Base-by-base conservation (phyloP, 2,329 filamentous ascomycete species). In the Claviceps spartinae region DNA sequence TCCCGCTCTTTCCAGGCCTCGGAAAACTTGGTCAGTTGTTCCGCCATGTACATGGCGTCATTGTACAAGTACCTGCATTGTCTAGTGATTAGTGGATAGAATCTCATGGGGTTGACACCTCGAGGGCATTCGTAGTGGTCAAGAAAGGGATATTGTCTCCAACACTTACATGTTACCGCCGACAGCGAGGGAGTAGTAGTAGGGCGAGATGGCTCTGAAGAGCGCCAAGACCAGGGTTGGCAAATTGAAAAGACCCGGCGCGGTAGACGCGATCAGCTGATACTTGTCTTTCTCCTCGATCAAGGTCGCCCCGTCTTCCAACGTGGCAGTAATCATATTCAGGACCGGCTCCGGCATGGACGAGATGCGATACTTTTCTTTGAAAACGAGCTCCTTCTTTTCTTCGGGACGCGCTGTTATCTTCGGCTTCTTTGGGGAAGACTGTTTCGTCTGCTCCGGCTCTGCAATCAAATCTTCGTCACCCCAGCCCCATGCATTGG, bases 351-450 rank as follows among this genome's bases (percentile, higher is more conserved):
- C 83, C 0, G 93, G 91, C 65, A 96, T 85, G 2, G 86, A 85
- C 0, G 91, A 96, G 49, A 95, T 86, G 54, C 83, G 86, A 65
- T 95, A 98, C 1, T 78, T 86, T 68, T 98, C 93, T 55, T 77
- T 85, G 45, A 97, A 69, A 0, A 86, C 85, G 54, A 97, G 70
- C 62, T 93, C 85, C 52, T 81, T 74, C 8, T 73, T 71, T 49
- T 61, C 54, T 43, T 73, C 54, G 4, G 56, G 51, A 34, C 66
- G 59, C 6, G 60, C 44, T 36, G 61, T 57, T 40, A 49, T 50
- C 37, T 54, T 55, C 37, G 42, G 60, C 5, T 49, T 58, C 16
- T 54, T 55, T 22, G 13, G 49, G 22, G 42, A 45, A 20, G 49
- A 52, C 8, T 58, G 53, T 13, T 55, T 50, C 7, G 53, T 40